A percentile compares a stretch with the other conserved stretches of the same genome.
Evolutionary conservation across 768 basidiomycete genomes (phyloP).

Genomic region (Xerocomellus intermedius): DNA sequence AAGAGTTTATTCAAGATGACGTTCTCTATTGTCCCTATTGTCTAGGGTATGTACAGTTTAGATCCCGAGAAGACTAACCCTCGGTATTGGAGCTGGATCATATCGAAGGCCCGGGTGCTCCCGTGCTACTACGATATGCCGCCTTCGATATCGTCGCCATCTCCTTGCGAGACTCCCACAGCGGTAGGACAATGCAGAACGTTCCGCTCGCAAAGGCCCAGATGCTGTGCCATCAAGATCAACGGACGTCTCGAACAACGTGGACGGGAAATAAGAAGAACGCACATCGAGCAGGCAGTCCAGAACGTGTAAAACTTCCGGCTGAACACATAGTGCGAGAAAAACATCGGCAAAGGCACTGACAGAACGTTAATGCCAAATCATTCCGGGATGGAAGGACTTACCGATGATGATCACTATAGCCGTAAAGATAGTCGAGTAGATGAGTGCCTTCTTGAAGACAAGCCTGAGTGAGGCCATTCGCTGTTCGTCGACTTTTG

Average conservation of each 20-base stretch:
- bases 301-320: slow-evolving; percentile 38
- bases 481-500: slow-evolving; percentile 5
- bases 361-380: not conserved
- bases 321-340: slow-evolving; percentile 38
- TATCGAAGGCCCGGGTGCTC: not conserved
- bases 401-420: slow-evolving; percentile 37
- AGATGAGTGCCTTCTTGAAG: slow-evolving; percentile 35
- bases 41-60: slow-evolving; percentile 3
- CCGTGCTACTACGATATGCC: slow-evolving; percentile 5
- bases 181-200: slow-evolving; percentile 38
- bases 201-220: slow-evolving; percentile 37
- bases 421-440: slow-evolving; percentile 32
- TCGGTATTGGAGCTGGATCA: not conserved
- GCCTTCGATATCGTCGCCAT: slow-evolving; percentile 26
- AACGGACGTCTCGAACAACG: not conserved
- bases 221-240: slow-evolving; percentile 23
- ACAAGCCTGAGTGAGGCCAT: slow-evolving; percentile 24
- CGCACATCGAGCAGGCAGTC: slow-evolving; percentile 39
- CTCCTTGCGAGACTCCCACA: slow-evolving; percentile 38
- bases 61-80: not conserved
- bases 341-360: slow-evolving; percentile 42
- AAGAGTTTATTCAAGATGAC: slow-evolving; percentile 8
- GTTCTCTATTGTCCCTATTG: slow-evolving; percentile 29
- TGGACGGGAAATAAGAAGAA: not conserved
- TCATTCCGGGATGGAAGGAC: not conserved